A percentile compares a stretch with the other conserved stretches of the same genome.
These are phyloP conservation scores for Setomelanomma holmii DNA, from an alignment of 2,329 filamentous ascomycete genomes.

Conservation along the genomic window DNA sequence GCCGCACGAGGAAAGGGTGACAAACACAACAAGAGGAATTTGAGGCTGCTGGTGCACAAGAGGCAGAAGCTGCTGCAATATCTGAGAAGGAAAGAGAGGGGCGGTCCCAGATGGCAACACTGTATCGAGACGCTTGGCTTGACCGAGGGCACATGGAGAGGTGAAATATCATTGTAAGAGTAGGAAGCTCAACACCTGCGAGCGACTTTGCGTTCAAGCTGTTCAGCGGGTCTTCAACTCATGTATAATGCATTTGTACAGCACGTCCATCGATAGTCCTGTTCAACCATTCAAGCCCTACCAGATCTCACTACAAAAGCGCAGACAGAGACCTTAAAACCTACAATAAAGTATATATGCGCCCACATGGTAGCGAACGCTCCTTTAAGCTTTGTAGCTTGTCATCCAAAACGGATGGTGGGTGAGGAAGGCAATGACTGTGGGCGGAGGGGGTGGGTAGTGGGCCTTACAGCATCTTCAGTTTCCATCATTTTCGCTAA, in stretches of 20 bases:
- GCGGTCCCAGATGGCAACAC: slow-evolving; percentile 87
- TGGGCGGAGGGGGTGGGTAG: no score
- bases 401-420: no score
- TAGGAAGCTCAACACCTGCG: not conserved
- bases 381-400: no score
- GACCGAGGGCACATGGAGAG: slow-evolving; percentile 87
- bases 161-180: slow-evolving; percentile 77
- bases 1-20: slow-evolving; percentile 78
- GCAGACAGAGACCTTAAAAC: no score
- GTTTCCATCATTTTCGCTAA: no score
- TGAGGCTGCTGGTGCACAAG: slow-evolving; percentile 84
- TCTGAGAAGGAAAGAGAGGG: slow-evolving; percentile 86
- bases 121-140: slow-evolving; percentile 84
- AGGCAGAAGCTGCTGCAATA: slow-evolving; percentile 89
- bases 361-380: no score
- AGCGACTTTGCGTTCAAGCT: no score
- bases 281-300: no score
- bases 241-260: not conserved
- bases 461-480: no score
- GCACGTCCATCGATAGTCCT: not conserved
- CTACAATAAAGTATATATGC: no score
- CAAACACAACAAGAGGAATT: slow-evolving; percentile 91
- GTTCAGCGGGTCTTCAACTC: not conserved
- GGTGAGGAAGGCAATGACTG: no score
- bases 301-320: no score